Base-by-base conservation (phyloP, 352 stramenopile genomes). In the Globisporangium sylvaticum region DNA sequence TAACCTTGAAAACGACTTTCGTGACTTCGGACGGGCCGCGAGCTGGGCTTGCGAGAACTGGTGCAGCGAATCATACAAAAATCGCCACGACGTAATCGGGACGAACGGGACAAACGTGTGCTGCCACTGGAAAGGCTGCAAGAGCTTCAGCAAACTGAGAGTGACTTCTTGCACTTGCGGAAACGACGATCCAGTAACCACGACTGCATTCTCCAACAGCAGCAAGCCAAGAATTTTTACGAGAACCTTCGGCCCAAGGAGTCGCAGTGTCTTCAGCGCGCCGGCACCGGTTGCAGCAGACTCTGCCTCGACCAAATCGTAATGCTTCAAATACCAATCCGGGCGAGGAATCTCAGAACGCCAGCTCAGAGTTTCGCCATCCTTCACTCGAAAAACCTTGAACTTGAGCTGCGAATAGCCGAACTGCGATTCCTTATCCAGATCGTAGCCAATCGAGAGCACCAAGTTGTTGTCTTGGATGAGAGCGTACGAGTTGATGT, bases 51-150 rank as follows among this genome's bases (percentile, higher is more conserved):
- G 72, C 27, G 81, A 72, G 63, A 90, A 86, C 27, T 82, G 74
- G 46, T 83, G 77, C 31, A 87, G 64, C 50, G 81, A 68, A 60
- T 96, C 86, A 14, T 82, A 74, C 25, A 94, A 66, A 59, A 91
- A 91, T 24, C 76, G 73, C 80, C 85, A 92, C 3, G 84, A 93
- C 27, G 84, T 71, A 15, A 92, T 78, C 12, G 86, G 83, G 8
- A 94, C 65, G 59, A 92, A 94, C 27, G 88, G 86, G 4, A 92
- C 56, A 54, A 91, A 89, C 24, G 82, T 90, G 67, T 92, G 84
- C 52, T 90, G 83, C 88, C 88, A 96, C 25, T 65, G 73, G 64
- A 96, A 96, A n/a, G 88, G 88, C 48, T 86, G 68, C 12, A 96
- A 64, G 31, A 96, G 65, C 66, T 86, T 86, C 29, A 94, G 58